Evolutionary conservation across 768 basidiomycete genomes (phyloP).

Genomic region (Daedalea quercina): DNA sequence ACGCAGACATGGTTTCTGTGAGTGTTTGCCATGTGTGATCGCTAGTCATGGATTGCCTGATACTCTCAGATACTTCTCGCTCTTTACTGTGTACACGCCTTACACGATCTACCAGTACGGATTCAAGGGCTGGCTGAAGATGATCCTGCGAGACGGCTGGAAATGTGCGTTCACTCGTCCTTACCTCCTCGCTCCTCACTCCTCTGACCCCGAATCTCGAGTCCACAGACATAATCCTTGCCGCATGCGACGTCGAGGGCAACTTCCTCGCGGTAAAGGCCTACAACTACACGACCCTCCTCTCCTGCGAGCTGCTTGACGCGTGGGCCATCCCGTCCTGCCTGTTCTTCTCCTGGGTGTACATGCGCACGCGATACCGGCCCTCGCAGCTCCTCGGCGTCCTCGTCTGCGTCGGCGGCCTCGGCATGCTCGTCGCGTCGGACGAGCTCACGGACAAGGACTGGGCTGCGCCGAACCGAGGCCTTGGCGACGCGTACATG

Average conservation of each 20-base stretch:
- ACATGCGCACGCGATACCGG: slow-evolving; percentile 73
- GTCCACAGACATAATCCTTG: slow-evolving; percentile 63
- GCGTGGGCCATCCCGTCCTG: slow-evolving; percentile 91
- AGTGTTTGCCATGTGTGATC: slow-evolving; percentile 26
- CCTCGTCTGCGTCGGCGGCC: slow-evolving; percentile 63
- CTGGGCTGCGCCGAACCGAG: slow-evolving; percentile 55
- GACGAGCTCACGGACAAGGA: slow-evolving; percentile 76
- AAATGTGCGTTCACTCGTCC: slow-evolving; percentile 52
- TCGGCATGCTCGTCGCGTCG: slow-evolving; percentile 74
- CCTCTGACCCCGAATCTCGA: background rate
- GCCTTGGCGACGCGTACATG: slow-evolving; percentile 84
- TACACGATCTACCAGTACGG: slow-evolving; percentile 89
- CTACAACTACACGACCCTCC: slow-evolving; percentile 78
- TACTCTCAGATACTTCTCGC: slow-evolving; percentile 59
- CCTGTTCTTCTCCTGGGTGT: slow-evolving; percentile 76
- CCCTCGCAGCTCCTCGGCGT: slow-evolving; percentile 81
- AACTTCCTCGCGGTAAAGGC: slow-evolving; percentile 86
- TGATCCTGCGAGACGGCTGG: slow-evolving; percentile 76
- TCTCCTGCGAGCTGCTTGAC: slow-evolving; percentile 90
- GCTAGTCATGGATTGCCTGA: background rate
- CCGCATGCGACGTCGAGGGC: slow-evolving; percentile 79
- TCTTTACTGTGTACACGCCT: slow-evolving; percentile 74
- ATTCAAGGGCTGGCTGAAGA: slow-evolving; percentile 74
- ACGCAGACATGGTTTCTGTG: slow-evolving; percentile 84
- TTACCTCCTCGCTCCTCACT: too few species aligned